Evolutionary conservation across 257 asterid species (phyloP), one percentile per base, ranked within the genome.

Genomic region (Jacaranda copaia): DNA sequence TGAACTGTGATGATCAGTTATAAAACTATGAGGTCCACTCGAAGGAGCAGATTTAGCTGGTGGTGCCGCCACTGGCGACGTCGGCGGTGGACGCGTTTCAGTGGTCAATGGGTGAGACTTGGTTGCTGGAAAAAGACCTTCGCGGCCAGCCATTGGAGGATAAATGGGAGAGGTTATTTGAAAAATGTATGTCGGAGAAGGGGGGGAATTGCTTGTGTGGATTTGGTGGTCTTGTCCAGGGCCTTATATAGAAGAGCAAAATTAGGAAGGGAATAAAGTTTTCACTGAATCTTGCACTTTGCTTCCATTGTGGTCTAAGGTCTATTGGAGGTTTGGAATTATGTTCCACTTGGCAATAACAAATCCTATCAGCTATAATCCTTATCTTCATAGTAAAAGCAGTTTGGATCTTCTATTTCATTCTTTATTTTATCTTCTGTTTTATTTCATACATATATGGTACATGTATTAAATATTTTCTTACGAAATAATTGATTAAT

Each of bases 281-380:
- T 67, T 48, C 32, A 49, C 36, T 79, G 94, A 84, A 91, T 85
- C 88, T 52, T 75, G 85, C 84, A 19, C 96, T 81, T 91, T 92
- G 88, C 97, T 92, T 92, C 80, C 20, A 49, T 52, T 81, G 69
- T 64, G 83, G 88, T 77, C 63, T 86, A 85, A 65, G 74, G 85
- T 81, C 56, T 57, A 6, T 45, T 39, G 63, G 79, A 70, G 84
- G 85, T 84, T 85, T 82, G 85, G 91, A 87, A 89, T 91, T 80
- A 70, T 36, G 68, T 77, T 68, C 42, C 52, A 75, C 0, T 13
- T 69, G 13, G 35, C 52, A 9, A 43, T 4, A 8, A 49, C 40
- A 52, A 15, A 59, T 61, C 32, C 66, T 45, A 40, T 35, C 59
- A n/a, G 55, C 53, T 43, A 59, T 76, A 65, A 18, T 74, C 14